Conservation (phyloP, 2,329 filamentous ascomycete genomes). For the Aspergillus novoparasiticus region DNA sequence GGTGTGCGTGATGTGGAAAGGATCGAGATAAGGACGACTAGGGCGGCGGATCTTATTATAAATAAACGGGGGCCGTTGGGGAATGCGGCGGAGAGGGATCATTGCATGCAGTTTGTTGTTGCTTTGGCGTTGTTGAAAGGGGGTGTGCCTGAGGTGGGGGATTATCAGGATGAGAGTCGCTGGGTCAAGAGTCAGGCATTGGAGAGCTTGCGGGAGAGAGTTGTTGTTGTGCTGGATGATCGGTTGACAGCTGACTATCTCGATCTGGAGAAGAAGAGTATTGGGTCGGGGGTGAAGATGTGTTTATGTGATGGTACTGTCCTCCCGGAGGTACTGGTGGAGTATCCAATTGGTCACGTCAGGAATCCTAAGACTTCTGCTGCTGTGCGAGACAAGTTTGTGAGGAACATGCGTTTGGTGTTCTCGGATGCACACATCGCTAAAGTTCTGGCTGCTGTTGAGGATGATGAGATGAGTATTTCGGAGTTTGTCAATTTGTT, state of each 20-base stretch:
- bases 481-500: slow-evolving; percentile 23
- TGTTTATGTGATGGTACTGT: slow-evolving; percentile 24
- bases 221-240: slow-evolving; percentile 28
- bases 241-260: slow-evolving; percentile 35
- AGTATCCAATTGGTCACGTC: slow-evolving; percentile 38
- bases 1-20: slow-evolving; percentile 25
- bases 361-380: slow-evolving; percentile 15
- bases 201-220: slow-evolving; percentile 28
- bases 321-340: slow-evolving; percentile 33
- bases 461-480: slow-evolving; percentile 14
- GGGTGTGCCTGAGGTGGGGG: slow-evolving; percentile 20
- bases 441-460: slow-evolving; percentile 15
- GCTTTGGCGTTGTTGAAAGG: slow-evolving; percentile 38
- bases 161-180: slow-evolving; percentile 31
- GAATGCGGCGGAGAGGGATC: slow-evolving; percentile 39
- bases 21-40: slow-evolving; percentile 33
- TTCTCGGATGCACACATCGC: slow-evolving; percentile 20
- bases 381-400: slow-evolving; percentile 20
- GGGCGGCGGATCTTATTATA: slow-evolving; percentile 36
- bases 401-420: slow-evolving; percentile 21
- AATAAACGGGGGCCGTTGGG: slow-evolving; percentile 32
- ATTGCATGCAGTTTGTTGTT: slow-evolving; percentile 40
- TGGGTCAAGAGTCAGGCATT: slow-evolving; percentile 27
- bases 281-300: slow-evolving; percentile 31
- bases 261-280: slow-evolving; percentile 28